A percentile compares a stretch with the other conserved stretches of the same genome.
Evolutionary conservation across 306 rosid species (phyloP).

Genomic region (Pyrus bretschneideri): DNA sequence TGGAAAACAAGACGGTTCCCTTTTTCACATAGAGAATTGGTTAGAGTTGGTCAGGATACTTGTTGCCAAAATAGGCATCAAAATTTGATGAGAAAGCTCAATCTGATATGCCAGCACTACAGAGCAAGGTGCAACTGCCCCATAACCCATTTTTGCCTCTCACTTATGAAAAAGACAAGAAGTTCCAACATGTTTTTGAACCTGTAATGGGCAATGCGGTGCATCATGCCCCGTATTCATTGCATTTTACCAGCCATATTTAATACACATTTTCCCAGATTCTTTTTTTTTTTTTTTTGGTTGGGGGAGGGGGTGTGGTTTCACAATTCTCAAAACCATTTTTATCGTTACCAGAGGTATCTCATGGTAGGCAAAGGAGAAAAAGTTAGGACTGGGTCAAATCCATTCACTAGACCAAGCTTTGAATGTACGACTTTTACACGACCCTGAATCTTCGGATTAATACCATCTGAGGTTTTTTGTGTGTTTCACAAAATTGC

Average conservation of each 20-base stretch:
- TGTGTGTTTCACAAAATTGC: too few relatives aligned
- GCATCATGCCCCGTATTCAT: conserved; percentile 26
- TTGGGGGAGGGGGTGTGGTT: conserved; percentile 10
- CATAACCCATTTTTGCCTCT: conserved; percentile 38
- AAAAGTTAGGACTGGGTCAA: conserved; percentile 20
- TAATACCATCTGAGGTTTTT: too few relatives aligned
- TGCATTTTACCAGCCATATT: conserved; percentile 31
- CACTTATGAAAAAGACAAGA: conserved; percentile 32
- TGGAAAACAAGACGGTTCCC: conserved; percentile 46
- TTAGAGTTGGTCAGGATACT: conserved; percentile 23
- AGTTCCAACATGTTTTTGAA: conserved; percentile 24
- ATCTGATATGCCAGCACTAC: conserved; percentile 19
- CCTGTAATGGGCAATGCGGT: conserved; percentile 25
- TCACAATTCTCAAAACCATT: conserved; percentile 45
- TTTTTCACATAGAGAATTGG: conserved; percentile 25
- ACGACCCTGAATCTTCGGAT: conserved; percentile 13
- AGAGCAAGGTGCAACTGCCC: conserved; percentile 14
- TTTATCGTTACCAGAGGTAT: conserved; percentile 28
- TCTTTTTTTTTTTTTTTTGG: neutral
- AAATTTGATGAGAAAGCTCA: conserved; percentile 32
- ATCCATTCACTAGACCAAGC: conserved; percentile 26
- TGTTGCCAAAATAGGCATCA: conserved; percentile 22
- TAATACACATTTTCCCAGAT: conserved; percentile 31
- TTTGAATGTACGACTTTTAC: conserved; percentile 10
- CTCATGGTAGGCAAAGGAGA: conserved; percentile 38